Evolutionary conservation across 139 green algal species (phyloP).

Genomic region (Raphidocelis subcapitata): DNA sequence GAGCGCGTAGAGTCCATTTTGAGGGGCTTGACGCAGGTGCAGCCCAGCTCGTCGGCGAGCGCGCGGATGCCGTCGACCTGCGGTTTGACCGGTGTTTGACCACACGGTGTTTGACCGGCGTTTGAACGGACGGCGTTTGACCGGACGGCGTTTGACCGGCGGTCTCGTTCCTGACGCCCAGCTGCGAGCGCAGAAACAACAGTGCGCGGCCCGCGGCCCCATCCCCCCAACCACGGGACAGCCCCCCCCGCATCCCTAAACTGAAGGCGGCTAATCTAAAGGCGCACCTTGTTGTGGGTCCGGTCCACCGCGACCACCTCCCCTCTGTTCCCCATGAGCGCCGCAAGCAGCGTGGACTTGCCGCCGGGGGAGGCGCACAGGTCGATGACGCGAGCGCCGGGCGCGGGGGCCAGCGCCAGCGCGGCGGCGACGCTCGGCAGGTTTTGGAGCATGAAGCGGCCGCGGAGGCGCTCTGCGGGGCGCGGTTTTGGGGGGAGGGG

Average conservation of each 20-base stretch:
- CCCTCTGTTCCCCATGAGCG: constrained; percentile 69
- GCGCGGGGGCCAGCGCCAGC: constrained; percentile 55
- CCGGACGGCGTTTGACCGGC: no score
- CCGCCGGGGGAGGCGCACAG: constrained; percentile 94
- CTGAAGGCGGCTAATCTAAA: no score
- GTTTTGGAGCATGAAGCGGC: constrained; percentile 76
- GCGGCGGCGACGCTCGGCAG: constrained; percentile 62
- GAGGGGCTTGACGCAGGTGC: constrained; percentile 62
- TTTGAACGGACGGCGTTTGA: no score
- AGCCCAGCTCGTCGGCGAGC: constrained; percentile 70
- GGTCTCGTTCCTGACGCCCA: no score
- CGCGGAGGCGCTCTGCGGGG: constrained; percentile 6
- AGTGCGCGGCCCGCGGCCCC: not conserved
- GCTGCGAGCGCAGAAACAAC: no score
- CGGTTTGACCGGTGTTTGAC: no score
- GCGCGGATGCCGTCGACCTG: constrained; percentile 40
- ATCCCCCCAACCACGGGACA: no score
- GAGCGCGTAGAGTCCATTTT: constrained; percentile 70
- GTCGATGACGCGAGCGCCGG: constrained; percentile 73
- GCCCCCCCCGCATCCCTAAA: not conserved
- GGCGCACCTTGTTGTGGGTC: constrained; percentile 75
- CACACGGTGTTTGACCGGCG: no score
- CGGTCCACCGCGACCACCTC: constrained; percentile 80
- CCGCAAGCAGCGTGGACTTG: constrained; percentile 88
- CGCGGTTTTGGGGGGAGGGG: no score